phyloP scores from a whole-genome alignment of 1,284 basidiomycete species.

The Boletus semigastroideus region DNA sequence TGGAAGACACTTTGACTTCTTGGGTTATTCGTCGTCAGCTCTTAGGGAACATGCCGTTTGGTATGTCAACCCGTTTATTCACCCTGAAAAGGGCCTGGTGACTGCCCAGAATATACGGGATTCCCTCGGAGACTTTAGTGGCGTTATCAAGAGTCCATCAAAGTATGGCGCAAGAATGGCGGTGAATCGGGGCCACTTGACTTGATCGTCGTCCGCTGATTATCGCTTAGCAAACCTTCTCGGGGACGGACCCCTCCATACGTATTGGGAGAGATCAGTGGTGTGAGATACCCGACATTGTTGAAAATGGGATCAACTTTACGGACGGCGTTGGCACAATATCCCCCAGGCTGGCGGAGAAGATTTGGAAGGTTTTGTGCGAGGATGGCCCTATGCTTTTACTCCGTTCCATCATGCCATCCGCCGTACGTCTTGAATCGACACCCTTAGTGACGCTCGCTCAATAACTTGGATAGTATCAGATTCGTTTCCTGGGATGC shows the following conservation, averaged over 20 bases:
- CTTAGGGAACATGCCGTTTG: conserved; percentile 72
- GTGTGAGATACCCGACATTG: conserved; percentile 58
- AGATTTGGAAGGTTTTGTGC: conserved; percentile 59
- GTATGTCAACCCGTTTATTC: conserved; percentile 65
- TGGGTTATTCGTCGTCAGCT: conserved; percentile 73
- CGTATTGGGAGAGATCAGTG: conserved; percentile 54
- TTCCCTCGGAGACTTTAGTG: conserved; percentile 61
- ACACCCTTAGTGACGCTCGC: background rate
- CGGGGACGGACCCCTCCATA: conserved; percentile 73
- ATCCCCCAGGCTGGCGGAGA: conserved; percentile 52
- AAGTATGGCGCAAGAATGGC: conserved; percentile 79
- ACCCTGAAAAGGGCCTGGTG: conserved; percentile 43
- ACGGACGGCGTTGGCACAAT: conserved; percentile 81
- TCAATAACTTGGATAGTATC: conserved; percentile 46
- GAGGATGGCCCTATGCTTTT: conserved; percentile 36
- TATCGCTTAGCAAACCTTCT: conserved; percentile 63
- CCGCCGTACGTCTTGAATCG: conserved; percentile 46
- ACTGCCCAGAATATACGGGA: conserved; percentile 57
- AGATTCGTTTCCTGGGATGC: conserved; percentile 74
- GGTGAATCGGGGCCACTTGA: conserved; percentile 16
- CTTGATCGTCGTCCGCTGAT: conserved; percentile 9
- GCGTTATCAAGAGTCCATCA: conserved; percentile 60
- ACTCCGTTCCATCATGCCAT: conserved; percentile 44
- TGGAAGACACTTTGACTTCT: conserved; percentile 68
- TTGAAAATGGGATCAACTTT: conserved; percentile 45